Base-by-base conservation (phyloP, 306 rosid genomes). In the Fragaria vesca region DNA sequence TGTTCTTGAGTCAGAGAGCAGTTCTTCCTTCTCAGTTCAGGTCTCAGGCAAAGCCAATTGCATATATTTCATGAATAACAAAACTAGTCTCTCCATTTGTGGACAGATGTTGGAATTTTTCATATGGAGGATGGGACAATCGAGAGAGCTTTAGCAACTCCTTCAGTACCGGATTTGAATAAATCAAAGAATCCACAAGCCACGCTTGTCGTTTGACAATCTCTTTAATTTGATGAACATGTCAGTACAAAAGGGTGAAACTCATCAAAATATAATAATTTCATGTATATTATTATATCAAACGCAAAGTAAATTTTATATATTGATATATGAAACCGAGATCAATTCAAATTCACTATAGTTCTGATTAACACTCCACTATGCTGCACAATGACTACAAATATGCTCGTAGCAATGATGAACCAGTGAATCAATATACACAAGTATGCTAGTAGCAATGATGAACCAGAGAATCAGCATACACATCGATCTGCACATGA, bases 401-500 rank as follows among this genome's bases (percentile, higher is more conserved):
- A 76, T 76, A 51, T 76, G 54, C 67, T 38, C 20, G 38, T 71
- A 60, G 72, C 73, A 75, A 69, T 1, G 52, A 32, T 26, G 45
- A 28, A 62, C 58, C 0, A 11, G 13, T 30, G 13, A 57, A 57
- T 47, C 26, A 61, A 38, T 47, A 38, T 28, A 61, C 24, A 52
- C 69, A 46, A 75, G 42, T 38, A 38, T 42, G 45, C 45, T 42
- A 38, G 42, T 38, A 57, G 71, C 72, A 75, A 69, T 1, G 51
- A 30, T 26, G 45, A 26, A 62, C 58, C 0, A 10, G 8, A 20
- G 13, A 55, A 69, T 34, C 38, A 61, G 48, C 36, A 38, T 18
- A 60, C 34, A 40, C 69, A 46, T 60, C 69, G 63, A 66, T 82
- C 74, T 82, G 86, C 85, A 75, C 60, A 55, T 54, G 74, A 82